Evolutionary conservation across 495 filamentous ascomycete species (phyloP).

Genomic region (Extremus antarcticus): DNA sequence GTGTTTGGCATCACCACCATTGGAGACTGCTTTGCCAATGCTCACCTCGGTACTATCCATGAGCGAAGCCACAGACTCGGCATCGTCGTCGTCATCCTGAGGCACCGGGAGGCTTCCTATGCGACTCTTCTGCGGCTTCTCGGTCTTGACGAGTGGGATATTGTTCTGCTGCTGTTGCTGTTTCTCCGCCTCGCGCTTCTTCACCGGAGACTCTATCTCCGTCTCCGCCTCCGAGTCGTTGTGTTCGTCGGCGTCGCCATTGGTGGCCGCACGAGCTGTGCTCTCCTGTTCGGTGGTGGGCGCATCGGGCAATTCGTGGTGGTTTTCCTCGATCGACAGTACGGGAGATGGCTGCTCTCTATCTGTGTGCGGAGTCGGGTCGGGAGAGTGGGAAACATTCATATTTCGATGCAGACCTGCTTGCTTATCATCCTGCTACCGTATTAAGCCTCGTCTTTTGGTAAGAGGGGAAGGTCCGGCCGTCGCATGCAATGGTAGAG

Average conservation of each 20-base stretch:
- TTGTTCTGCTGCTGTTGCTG: background rate
- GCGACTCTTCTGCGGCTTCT: slow-evolving; percentile 12
- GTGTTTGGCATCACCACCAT: background rate
- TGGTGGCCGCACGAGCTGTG: background rate
- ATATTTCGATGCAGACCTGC: background rate
- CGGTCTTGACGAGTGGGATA: background rate
- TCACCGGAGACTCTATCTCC: slow-evolving; percentile 18
- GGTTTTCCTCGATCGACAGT: background rate
- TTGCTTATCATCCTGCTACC: background rate
- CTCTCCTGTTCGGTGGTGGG: background rate
- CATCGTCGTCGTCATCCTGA: slow-evolving; percentile 16
- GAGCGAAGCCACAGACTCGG: slow-evolving; percentile 11
- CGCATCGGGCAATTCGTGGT: slow-evolving; percentile 1
- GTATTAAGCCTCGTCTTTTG: background rate
- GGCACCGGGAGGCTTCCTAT: slow-evolving; percentile 18
- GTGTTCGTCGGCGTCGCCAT: slow-evolving; percentile 2
- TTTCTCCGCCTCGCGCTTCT: slow-evolving; percentile 13
- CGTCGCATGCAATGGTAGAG: background rate
- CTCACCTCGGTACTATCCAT: slow-evolving; percentile 13
- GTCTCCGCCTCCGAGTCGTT: slow-evolving; percentile 17
- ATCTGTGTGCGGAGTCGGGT: background rate
- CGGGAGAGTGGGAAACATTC: slow-evolving; percentile 1
- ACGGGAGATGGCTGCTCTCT: background rate
- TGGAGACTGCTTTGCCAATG: background rate
- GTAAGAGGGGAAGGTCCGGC: background rate